Percentiles rank a stretch among this genome's conserved stretches.
Evolutionary conservation across 805 yeast species (phyloP).

Genomic region (Candida maltosa): DNA sequence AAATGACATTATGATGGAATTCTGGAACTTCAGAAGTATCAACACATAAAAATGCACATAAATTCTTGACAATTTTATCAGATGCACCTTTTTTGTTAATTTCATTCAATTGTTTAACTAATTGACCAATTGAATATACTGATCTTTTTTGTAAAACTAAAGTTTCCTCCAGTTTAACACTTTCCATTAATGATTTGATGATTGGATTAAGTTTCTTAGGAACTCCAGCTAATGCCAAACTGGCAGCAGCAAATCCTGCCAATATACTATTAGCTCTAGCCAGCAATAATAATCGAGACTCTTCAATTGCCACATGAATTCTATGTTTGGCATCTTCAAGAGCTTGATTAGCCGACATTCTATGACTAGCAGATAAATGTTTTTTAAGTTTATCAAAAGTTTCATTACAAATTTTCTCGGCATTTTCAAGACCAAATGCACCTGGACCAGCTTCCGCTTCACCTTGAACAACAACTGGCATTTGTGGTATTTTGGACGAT

Average conservation of each 20-base stretch:
- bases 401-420: conserved; percentile 63
- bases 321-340: conserved; percentile 77
- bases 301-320: conserved; percentile 61
- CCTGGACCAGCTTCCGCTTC: conserved; percentile 92
- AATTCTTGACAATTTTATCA: conserved; percentile 83
- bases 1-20: conserved; percentile 60
- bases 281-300: conserved; percentile 53
- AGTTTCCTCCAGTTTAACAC: conserved; percentile 74
- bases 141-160: conserved; percentile 65
- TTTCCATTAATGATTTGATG: conserved; percentile 88
- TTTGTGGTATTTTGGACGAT: conserved; percentile 66
- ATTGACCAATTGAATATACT: conserved; percentile 62
- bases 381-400: conserved; percentile 64
- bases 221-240: conserved; percentile 57
- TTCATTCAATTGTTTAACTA: conserved; percentile 57
- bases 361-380: conserved; percentile 61
- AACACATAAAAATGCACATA: conserved; percentile 91
- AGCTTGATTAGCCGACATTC: conserved; percentile 67
- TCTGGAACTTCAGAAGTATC: conserved; percentile 97
- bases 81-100: conserved; percentile 69
- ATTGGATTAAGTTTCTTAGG: conserved; percentile 88
- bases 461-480: conserved; percentile 91
- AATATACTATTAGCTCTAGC: conserved; percentile 58
- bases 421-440: conserved; percentile 80
- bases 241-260: conserved; percentile 76